A percentile compares a stretch with the other conserved stretches of the same genome.
phyloP scores from a whole-genome alignment of 2,329 filamentous ascomycete species.

The Apiospora pterosperma region DNA sequence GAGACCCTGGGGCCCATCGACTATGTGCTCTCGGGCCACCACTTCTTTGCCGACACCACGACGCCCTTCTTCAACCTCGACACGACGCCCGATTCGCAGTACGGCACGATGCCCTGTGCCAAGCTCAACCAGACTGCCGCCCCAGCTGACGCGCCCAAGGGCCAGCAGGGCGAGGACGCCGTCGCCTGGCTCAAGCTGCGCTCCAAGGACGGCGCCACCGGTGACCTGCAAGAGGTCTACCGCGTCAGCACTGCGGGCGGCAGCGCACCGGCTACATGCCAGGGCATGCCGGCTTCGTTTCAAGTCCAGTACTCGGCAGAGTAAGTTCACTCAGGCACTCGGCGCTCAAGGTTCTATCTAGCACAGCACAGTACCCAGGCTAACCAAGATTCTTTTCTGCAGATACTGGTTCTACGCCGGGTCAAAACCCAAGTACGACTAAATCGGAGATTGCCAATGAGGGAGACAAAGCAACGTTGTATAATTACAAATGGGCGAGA shows the following conservation, averaged over 20 bases:
- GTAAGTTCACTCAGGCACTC: conserved; percentile 53
- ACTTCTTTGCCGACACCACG: conserved; percentile 71
- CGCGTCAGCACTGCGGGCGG: conserved; percentile 83
- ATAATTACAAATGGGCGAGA: conserved; percentile 8
- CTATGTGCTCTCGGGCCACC: conserved; percentile 67
- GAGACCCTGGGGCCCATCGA: conserved; percentile 51
- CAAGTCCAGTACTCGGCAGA: conserved; percentile 78
- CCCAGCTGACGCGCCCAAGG: conserved; percentile 56
- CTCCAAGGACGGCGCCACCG: conserved; percentile 51
- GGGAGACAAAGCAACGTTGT: conserved; percentile 13
- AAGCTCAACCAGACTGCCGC: conserved; percentile 62
- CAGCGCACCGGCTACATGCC: conserved; percentile 68
- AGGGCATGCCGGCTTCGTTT: conserved; percentile 60
- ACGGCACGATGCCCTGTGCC: conserved; percentile 60
- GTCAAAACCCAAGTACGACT: conserved; percentile 8
- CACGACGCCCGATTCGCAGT: conserved; percentile 41
- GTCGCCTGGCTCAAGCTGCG: conserved; percentile 80
- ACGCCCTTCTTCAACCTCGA: conserved; percentile 81
- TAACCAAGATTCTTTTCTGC: conserved; percentile 1
- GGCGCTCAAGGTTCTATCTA: too few relatives aligned
- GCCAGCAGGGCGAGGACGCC: conserved; percentile 61
- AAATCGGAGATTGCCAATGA: conserved; percentile 6
- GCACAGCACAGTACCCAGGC: not conserved
- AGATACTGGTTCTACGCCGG: conserved; percentile 28
- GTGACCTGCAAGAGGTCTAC: conserved; percentile 71